Evolutionary conservation across 306 rosid species (phyloP), one percentile per base, ranked within the genome.

Genomic region (Hippophae rhamnoides): DNA sequence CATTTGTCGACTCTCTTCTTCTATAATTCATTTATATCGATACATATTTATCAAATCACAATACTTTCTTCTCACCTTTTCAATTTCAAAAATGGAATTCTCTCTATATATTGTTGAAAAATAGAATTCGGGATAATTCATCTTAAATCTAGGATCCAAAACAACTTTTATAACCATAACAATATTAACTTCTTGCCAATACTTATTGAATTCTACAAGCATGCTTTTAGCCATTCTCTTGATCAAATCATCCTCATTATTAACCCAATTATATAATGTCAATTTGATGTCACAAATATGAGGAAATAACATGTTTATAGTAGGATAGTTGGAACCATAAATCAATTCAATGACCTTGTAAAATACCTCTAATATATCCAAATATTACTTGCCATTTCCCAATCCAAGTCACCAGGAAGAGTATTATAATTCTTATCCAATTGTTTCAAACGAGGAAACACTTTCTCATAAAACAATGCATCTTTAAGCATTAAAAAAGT

Each of bases 271-370:
- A 18, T 8, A 5, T 41, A 18, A 18, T 18, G 18, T 18, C 25
- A 61, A 23, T 48, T 27, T 61, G 2, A 61, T 61, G 13, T 61
- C 65, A 61, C 47, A 61, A 26, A 61, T 31, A 6, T 11, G 47
- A 1, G 31, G n/a, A 47, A 48, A 61, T 23, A 23, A 47, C 2
- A 61, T 6, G 31, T 61, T 47, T 12, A n/a, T 1, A 10, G 65
- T 47, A 1, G 46, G 56, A 49, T 48, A 47, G 7, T 48, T 46
- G 5, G 56, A 26, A 7, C 55, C 26, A 47, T 7, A 47, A 61
- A 61, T 47, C 23, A 61, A 18, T 48, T 12, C 27, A n/a, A 12
- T 11, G 10, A 47, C 54, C 6, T 27, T 11, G 48, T 61, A 47
- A 26, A 47, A 61, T 0, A 61, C 25, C 11, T 5, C 3, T 44